Percentiles rank a stretch among this genome's conserved stretches.
Evolutionary conservation across 2,329 filamentous ascomycete genomes (phyloP).

Genomic region (Penicillium sp.): DNA sequence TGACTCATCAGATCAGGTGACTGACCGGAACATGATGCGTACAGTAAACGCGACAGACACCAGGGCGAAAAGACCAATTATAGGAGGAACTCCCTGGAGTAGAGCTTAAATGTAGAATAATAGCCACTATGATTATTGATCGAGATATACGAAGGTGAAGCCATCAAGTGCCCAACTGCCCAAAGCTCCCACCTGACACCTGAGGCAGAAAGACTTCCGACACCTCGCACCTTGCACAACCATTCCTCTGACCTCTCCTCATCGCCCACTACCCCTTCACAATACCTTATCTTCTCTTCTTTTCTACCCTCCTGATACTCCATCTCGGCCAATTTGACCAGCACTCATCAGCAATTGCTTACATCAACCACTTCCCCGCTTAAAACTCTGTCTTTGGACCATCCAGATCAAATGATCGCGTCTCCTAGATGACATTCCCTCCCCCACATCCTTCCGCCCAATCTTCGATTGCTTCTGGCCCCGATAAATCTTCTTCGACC

Average conservation of each 20-base stretch:
- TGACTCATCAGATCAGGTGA: no score
- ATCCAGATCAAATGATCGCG: conserved; percentile 47
- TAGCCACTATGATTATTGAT: no score
- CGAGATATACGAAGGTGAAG: no score
- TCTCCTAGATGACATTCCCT: conserved; percentile 54
- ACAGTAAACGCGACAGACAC: no score
- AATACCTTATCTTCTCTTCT: conserved; percentile 12
- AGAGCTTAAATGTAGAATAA: no score
- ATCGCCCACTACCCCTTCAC: conserved; percentile 16
- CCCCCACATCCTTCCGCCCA: conserved; percentile 48
- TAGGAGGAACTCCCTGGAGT: no score
- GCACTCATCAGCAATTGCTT: conserved; percentile 10
- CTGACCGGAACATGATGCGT: no score
- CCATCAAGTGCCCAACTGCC: conserved; percentile 1
- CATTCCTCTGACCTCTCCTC: conserved; percentile 21
- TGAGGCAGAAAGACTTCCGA: conserved; percentile 21
- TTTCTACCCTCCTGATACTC: conserved; percentile 8
- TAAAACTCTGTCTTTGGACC: conserved; percentile 36
- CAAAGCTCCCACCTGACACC: conserved; percentile 19
- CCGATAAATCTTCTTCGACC: conserved; percentile 44
- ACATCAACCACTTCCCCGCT: conserved; percentile 14
- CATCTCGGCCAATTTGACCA: conserved; percentile 9
- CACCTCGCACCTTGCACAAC: conserved; percentile 20
- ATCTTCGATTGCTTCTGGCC: conserved; percentile 49
- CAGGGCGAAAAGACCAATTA: no score